These are phyloP conservation scores for Aureobasidium zeae DNA, from an alignment of 2,329 filamentous ascomycete species.

Conservation along the genomic window DNA sequence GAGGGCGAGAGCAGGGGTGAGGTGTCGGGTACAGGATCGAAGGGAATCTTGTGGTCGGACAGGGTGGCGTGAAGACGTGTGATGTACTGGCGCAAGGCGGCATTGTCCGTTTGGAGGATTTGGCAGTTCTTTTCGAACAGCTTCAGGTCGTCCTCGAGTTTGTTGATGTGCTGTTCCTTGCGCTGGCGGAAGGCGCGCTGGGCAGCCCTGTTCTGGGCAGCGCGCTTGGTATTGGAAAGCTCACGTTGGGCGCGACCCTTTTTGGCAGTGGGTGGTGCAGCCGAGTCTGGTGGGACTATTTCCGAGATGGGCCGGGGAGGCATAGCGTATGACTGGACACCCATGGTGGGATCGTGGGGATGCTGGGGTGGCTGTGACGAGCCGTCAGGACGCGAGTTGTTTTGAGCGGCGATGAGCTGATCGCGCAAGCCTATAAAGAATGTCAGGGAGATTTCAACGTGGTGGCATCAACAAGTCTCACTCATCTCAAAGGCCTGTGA, in stretches of 20 bases:
- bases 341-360: constrained; percentile 24
- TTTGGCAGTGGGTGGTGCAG: constrained; percentile 38
- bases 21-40: constrained; percentile 65
- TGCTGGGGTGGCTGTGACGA: constrained; percentile 24
- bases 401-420: constrained; percentile 49
- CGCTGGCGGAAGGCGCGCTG: constrained; percentile 97
- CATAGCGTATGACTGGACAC: constrained; percentile 10
- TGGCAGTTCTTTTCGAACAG: constrained; percentile 73
- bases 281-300: constrained; percentile 15
- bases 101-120: constrained; percentile 78
- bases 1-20: not conserved
- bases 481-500: constrained; percentile 34
- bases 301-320: not conserved
- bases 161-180: constrained; percentile 97
- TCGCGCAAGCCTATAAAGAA: constrained; percentile 48
- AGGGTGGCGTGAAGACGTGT: constrained; percentile 80
- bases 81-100: constrained; percentile 83
- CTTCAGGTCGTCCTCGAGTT: constrained; percentile 86
- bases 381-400: constrained; percentile 31
- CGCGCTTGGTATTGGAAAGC: constrained; percentile 88
- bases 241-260: constrained; percentile 73
- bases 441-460: constrained; percentile 9
- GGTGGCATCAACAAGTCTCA: constrained; percentile 19
- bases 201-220: constrained; percentile 90
- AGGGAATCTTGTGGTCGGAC: constrained; percentile 72